phyloP scores from a whole-genome alignment of 306 rosid species.

The Acacia crassicarpa region DNA sequence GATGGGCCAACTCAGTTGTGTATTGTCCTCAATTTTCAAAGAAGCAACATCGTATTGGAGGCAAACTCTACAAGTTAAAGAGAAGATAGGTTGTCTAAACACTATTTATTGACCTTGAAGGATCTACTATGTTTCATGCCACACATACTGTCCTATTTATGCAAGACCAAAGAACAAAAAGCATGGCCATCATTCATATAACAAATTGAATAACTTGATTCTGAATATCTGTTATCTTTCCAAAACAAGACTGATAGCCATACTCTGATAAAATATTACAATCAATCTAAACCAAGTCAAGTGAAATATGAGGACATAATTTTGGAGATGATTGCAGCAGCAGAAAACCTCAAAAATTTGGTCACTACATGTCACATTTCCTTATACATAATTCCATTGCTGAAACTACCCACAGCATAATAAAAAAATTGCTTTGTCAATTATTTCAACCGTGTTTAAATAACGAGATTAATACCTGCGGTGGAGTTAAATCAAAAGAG shows the following conservation, averaged over 20 bases:
- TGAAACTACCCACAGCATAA: constrained; percentile 11
- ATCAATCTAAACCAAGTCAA: background rate
- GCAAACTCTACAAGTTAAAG: background rate
- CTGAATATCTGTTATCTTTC: background rate
- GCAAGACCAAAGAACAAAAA: background rate
- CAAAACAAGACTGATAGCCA: background rate
- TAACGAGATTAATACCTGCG: constrained; percentile 54
- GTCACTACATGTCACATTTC: background rate
- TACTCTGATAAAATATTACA: background rate
- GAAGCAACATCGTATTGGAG: background rate
- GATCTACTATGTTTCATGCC: background rate
- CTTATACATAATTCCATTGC: background rate
- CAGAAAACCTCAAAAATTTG: background rate
- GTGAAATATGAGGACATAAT: background rate
- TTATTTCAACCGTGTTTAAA: constrained; percentile 1
- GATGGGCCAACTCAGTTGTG: background rate
- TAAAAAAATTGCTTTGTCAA: constrained; percentile 5
- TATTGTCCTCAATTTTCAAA: background rate
- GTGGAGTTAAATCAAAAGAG: constrained; percentile 83
- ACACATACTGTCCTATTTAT: background rate
- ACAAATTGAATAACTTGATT: background rate
- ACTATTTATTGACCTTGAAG: background rate
- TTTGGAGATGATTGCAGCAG: background rate
- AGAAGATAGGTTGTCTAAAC: background rate
- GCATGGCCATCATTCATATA: background rate